phyloP scores from a whole-genome alignment of 495 filamentous ascomycete genomes.

The Aspergillus kassunensis region DNA sequence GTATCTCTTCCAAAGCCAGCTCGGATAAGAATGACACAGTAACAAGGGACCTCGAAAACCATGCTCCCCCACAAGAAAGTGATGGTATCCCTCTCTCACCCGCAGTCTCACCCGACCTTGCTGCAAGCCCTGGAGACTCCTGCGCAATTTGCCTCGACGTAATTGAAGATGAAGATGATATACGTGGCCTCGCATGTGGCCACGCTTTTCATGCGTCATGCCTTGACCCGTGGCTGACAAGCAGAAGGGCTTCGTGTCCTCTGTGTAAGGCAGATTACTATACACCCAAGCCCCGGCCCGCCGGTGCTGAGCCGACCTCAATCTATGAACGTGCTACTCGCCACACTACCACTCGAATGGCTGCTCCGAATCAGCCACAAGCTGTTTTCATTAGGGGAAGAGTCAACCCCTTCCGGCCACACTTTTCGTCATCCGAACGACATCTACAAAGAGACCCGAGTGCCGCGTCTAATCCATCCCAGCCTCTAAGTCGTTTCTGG shows the following conservation, averaged over 20 bases:
- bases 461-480: neutral
- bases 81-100: conserved; percentile 83
- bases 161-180: conserved; percentile 91
- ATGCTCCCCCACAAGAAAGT: conserved; percentile 48
- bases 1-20: neutral
- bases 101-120: conserved; percentile 74
- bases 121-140: conserved; percentile 85
- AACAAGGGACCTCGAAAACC: neutral
- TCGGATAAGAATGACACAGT: conserved; percentile 1
- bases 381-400: conserved; percentile 23
- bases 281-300: conserved; percentile 71
- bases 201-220: conserved; percentile 97
- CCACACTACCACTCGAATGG: conserved; percentile 13
- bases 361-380: conserved; percentile 18
- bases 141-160: conserved; percentile 96
- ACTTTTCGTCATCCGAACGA: neutral
- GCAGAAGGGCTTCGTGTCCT: conserved; percentile 88
- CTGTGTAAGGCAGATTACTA: conserved; percentile 88
- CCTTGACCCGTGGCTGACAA: conserved; percentile 95
- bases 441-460: neutral
- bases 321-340: conserved; percentile 30
- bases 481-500: conserved; percentile 3
- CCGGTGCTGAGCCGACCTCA: conserved; percentile 17
- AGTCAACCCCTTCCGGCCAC: conserved; percentile 14
- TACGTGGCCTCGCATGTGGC: conserved; percentile 89